Evolutionary conservation across 2,329 filamentous ascomycete genomes (phyloP), one percentile per base, ranked within the genome.

Genomic region (Pyrenophora teres): DNA sequence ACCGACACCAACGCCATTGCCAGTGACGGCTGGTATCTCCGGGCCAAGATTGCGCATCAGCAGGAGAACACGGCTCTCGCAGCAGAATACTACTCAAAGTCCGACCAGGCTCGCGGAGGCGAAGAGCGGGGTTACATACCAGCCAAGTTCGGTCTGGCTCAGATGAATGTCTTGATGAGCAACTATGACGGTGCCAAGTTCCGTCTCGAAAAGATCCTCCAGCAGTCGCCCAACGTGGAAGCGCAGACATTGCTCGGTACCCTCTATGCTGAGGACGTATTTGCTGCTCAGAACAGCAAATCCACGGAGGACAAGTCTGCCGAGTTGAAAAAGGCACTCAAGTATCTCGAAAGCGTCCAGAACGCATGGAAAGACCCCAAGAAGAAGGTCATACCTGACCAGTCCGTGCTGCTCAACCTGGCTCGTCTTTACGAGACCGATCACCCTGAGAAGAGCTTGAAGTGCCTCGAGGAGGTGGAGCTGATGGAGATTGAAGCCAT

Each of bases 1-100:
- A 97, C 94, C 2, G 94, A 99, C 69, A 90, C 97, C 63, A 96
- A 96, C 72, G 90, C 92, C 3, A 91, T 97, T 72, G 93, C 93
- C 19, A 96, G 93, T 75, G 95, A 99, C 70, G 95, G 94, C 31
- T 97, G 93, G 92, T 99, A 97, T 74, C 77, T 97, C 7, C 83
- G 97, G 35, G 94, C 92, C 23, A 83, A 92, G 54, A 97, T 96
- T 71, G 90, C 93, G 58, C 94, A 99, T 70, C 90, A 91, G 61
- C 83, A 86, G 51, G 88, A 88, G 36, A 87, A 97, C 51, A 76
- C 84, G 6, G 81, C 87, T 16, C 87, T 86, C 50, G 93, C 94
- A 2, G 85, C 83, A 16, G 90, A 96, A 65, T 96, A 88, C 73
- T 99, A 99, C 74, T 86, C 87, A 48, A 87, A 90, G 62, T 90